Evolutionary conservation across 1,139 yeast species (phyloP), one percentile per base, ranked within the genome.

Genomic region (Suhomyces bribrorum): DNA sequence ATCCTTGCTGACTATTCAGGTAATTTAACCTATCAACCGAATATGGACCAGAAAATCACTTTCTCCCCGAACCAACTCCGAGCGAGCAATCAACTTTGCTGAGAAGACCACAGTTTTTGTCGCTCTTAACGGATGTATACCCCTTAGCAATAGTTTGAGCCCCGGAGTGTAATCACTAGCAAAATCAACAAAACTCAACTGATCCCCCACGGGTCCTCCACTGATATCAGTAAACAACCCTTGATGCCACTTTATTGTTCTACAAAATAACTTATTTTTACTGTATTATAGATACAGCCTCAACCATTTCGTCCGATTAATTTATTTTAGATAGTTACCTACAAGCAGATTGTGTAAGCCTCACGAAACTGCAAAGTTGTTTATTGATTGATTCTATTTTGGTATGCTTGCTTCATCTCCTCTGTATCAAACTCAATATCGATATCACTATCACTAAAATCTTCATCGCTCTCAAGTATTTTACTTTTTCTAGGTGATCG

Each of bases 361-460:
- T n/a, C n/a, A n/a, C n/a, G n/a, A n/a, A n/a, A n/a, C n/a, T n/a
- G n/a, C n/a, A n/a, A n/a, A n/a, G n/a, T n/a, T n/a, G n/a, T n/a
- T n/a, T n/a, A 30, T 15, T 13, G 13, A 13, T 29, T 20, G 15
- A 36, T 31, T 20, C 32, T n/a, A 29, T 47, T 47, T 7, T 41
- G 31, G 22, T 48, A 49, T 3, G 48, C 45, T n/a, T 34, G 39
- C 29, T 45, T 44, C 49, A 48, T 48, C 20, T 46, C 52, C 17
- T 43, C 49, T 7, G 50, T 46, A 29, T 48, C 54, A 25, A 50
- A 49, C 8, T 48, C 52, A 29, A 50, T 57, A 34, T 54, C 60
- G 20, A 58, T 44, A 11, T 38, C 49, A 14, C 36, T 35, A 6
- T 38, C 39, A 18, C 42, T 38, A 22, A 36, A 36, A 6, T 34